These are phyloP conservation scores for Boletus coccyginus DNA, from an alignment of 768 basidiomycete genomes.

Conservation along the genomic window DNA sequence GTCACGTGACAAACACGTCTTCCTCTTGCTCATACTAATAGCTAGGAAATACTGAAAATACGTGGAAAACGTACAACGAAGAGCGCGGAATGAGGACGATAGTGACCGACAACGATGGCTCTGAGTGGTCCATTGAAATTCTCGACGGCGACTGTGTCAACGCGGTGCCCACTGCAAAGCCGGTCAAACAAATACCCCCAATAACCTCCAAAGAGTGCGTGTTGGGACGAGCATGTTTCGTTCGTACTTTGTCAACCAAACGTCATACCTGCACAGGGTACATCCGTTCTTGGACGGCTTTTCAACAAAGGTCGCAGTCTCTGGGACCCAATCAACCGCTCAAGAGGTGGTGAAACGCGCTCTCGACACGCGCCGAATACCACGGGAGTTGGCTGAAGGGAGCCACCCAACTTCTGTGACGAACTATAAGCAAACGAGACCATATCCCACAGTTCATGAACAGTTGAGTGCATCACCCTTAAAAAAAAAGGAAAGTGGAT, in stretches of 20 bases:
- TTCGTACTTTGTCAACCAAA: constrained; percentile 5
- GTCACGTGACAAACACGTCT: no score
- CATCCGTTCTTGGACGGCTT: constrained; percentile 15
- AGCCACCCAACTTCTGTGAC: background rate
- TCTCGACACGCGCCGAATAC: background rate
- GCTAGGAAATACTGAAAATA: no score
- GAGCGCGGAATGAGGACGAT: background rate
- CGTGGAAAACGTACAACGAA: background rate
- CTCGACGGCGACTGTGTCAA: constrained; percentile 20
- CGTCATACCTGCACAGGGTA: constrained; percentile 8
- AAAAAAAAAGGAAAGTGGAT: background rate
- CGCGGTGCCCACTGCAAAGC: constrained; percentile 6
- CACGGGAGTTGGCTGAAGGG: background rate
- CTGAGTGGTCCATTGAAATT: constrained; percentile 34
- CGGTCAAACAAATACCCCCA: constrained; percentile 19
- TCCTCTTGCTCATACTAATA: no score
- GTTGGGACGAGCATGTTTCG: constrained; percentile 10
- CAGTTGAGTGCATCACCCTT: constrained; percentile 13
- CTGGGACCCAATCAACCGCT: background rate
- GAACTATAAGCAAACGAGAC: background rate
- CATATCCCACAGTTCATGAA: background rate
- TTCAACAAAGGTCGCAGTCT: constrained; percentile 7
- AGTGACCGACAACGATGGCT: constrained; percentile 13
- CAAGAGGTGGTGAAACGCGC: background rate
- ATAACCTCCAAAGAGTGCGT: constrained; percentile 16